phyloP scores from a whole-genome alignment of 495 filamentous ascomycete genomes.

The Penicillium daleae region DNA sequence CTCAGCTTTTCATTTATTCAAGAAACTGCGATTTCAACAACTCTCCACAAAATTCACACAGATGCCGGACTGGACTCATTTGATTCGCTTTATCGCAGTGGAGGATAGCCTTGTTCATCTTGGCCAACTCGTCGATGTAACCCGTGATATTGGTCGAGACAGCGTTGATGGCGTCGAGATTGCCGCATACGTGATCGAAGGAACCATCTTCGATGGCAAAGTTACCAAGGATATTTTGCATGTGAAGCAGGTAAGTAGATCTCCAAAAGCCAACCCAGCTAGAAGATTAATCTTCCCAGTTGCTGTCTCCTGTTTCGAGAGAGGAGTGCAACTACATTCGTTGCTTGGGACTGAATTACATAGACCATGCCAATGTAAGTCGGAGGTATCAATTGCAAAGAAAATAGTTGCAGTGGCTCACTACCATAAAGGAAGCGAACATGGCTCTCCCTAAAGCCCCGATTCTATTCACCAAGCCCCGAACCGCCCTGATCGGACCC shows the following conservation, averaged over 20 bases:
- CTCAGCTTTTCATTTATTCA: background rate
- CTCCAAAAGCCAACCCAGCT: background rate
- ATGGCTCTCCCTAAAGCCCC: constrained; percentile 44
- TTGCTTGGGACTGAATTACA: constrained; percentile 53
- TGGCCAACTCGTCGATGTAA: constrained; percentile 43
- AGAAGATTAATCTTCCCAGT: constrained; percentile 8
- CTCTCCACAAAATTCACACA: background rate
- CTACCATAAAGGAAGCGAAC: constrained; percentile 34
- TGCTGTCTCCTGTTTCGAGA: constrained; percentile 39
- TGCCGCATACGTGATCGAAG: constrained; percentile 38
- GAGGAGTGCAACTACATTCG: constrained; percentile 43
- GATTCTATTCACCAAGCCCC: constrained; percentile 52
- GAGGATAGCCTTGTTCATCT: constrained; percentile 47
- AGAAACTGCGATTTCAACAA: background rate
- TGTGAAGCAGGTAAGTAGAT: constrained; percentile 31
- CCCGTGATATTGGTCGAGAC: constrained; percentile 43
- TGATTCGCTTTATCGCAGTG: constrained; percentile 51
- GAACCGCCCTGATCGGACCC: constrained; percentile 45
- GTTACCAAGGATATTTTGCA: constrained; percentile 40
- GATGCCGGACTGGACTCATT: constrained; percentile 46
- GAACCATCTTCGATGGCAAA: constrained; percentile 42
- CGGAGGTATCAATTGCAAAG: too few species aligned
- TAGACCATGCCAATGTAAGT: constrained; percentile 40
- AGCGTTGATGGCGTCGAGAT: constrained; percentile 38
- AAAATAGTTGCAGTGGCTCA: background rate